These are phyloP conservation scores for Bidens hawaiensis DNA, from an alignment of 140 eudicot genomes.

Conservation along the genomic window DNA sequence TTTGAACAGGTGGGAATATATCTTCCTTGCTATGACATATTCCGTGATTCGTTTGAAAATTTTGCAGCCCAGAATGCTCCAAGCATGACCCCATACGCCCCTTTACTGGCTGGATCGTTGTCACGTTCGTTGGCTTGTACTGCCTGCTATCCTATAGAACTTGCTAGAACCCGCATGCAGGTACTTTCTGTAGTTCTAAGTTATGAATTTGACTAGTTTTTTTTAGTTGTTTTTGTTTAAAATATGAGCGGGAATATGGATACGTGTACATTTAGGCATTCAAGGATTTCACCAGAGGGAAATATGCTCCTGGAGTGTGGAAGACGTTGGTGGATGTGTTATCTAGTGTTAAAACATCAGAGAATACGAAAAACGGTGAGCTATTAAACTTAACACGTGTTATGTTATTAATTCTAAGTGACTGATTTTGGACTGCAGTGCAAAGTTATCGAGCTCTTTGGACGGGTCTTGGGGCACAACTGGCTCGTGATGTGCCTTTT, in stretches of 20 bases:
- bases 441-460: constrained; percentile 73
- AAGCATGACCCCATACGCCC: constrained; percentile 67
- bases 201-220: no score
- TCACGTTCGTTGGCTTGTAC: constrained; percentile 95
- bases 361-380: constrained; percentile 50
- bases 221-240: background rate
- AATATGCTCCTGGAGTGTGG: constrained; percentile 89
- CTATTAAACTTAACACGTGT: no score
- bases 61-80: constrained; percentile 69
- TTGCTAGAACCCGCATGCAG: constrained; percentile 99
- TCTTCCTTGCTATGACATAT: constrained; percentile 87
- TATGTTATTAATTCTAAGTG: constrained; percentile 2
- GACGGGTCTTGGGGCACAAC: constrained; percentile 99
- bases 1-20: constrained; percentile 85
- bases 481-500: constrained; percentile 98
- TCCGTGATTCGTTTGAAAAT: constrained; percentile 68
- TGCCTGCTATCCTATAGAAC: constrained; percentile 92
- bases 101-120: constrained; percentile 83
- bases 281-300: constrained; percentile 47
- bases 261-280: constrained; percentile 57
- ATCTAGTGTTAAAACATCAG: constrained; percentile 61
- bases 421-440: constrained; percentile 37
- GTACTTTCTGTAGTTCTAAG: no score
- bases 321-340: constrained; percentile 63
- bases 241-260: background rate